phyloP scores from a whole-genome alignment of 2,329 filamentous ascomycete species.

The Dactylellina parvicollis region DNA sequence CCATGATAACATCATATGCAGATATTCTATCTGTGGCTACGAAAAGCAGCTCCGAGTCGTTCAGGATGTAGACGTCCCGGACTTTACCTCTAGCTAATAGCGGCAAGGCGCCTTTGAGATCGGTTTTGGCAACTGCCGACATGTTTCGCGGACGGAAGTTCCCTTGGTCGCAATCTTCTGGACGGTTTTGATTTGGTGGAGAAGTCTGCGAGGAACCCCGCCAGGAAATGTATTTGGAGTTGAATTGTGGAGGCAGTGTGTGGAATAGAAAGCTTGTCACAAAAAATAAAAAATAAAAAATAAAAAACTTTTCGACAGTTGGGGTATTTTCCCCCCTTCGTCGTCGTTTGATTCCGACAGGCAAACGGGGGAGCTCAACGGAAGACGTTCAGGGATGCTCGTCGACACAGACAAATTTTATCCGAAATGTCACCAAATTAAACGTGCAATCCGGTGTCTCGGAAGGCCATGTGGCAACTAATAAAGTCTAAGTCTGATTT shows the following conservation, averaged over 20 bases:
- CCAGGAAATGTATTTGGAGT: too few species aligned
- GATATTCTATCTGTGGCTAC: constrained; percentile 90
- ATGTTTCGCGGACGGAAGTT: constrained; percentile 56
- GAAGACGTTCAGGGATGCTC: background rate
- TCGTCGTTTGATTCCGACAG: constrained; percentile 21
- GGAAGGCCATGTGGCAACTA: constrained; percentile 45
- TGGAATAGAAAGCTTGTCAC: constrained; percentile 6
- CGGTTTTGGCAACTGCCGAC: constrained; percentile 62
- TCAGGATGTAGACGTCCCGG: constrained; percentile 79
- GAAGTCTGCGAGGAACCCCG: constrained; percentile 11
- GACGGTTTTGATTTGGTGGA: constrained; percentile 10
- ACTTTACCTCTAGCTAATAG: constrained; percentile 76
- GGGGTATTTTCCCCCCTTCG: constrained; percentile 11
- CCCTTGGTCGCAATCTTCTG: constrained; percentile 15
- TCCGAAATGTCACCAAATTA: constrained; percentile 32
- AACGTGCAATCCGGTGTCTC: too few species aligned
- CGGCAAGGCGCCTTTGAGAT: constrained; percentile 63
- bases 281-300: constrained; percentile 20
- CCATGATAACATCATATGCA: constrained; percentile 91
- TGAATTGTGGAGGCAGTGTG: background rate
- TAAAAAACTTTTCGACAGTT: constrained; percentile 2
- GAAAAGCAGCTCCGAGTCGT: constrained; percentile 78
- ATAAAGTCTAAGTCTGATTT: too few species aligned
- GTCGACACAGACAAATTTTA: constrained; percentile 18
- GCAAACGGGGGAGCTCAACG: constrained; percentile 16